phyloP scores from a whole-genome alignment of 306 rosid genomes.

The peach (Prunus persica) region DNA sequence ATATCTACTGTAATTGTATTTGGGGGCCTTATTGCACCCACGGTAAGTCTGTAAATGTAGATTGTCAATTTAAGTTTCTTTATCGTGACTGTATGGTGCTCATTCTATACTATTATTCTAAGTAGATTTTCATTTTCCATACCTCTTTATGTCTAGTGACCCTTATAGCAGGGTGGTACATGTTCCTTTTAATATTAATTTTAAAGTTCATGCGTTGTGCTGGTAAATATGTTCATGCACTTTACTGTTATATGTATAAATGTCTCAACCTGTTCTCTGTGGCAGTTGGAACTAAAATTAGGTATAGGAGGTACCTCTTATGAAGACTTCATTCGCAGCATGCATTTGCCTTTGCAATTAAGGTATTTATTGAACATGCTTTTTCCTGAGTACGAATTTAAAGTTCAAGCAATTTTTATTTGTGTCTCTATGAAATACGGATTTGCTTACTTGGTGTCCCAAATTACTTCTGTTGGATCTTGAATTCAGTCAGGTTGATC shows the following conservation, averaged over 20 bases:
- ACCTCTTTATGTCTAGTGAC: neutral
- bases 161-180: neutral
- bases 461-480: conserved; percentile 22
- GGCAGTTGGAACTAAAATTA: conserved; percentile 89
- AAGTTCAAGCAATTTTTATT: conserved; percentile 7
- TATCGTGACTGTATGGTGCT: neutral
- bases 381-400: neutral
- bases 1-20: conserved; percentile 73
- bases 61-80: neutral
- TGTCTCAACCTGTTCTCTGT: conserved; percentile 22
- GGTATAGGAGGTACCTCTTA: conserved; percentile 93
- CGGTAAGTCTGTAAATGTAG: conserved; percentile 47
- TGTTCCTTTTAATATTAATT: neutral
- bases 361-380: conserved; percentile 42
- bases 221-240: neutral
- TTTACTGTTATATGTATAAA: conserved; percentile 2
- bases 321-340: conserved; percentile 84
- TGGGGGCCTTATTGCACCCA: conserved; percentile 91
- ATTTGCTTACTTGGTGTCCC: conserved; percentile 21
- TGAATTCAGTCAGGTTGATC: conserved; percentile 96
- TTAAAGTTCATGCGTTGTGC: neutral
- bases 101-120: too few relatives aligned
- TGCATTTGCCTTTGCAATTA: conserved; percentile 87
- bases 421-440: conserved; percentile 5
- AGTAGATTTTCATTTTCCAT: neutral